Base-by-base conservation (phyloP, 2,329 filamentous ascomycete genomes). In the Monilinia polystroma region DNA sequence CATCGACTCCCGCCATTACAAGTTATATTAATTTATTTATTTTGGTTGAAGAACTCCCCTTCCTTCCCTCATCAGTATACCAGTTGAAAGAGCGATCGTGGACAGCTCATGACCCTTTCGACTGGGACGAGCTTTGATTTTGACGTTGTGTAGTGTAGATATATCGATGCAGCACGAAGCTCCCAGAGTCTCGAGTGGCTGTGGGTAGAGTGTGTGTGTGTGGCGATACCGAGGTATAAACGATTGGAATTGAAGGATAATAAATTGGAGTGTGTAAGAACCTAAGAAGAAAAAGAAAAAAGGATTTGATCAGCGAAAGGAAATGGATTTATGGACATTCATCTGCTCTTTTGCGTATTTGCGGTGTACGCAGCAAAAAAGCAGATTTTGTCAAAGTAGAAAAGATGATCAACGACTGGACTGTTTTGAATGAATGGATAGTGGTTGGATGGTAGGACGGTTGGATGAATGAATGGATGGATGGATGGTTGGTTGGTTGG, bases 41-140 rank as follows among this genome's bases (percentile, higher is more conserved):
- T 49, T 49, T 43, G 12, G 63, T 67, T 56, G 59, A 55, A 43
- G 55, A 67, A 69, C 51, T 63, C 56, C 63, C 69, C 70, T 71
- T 74, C 70, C 71, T 68, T 71, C 72, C 74, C 72, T 68, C 73
- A 70, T 74, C 74, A 75, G 67, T 70, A 67, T 69, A 70, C 70
- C 72, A 66, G 57, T 65, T 70, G 66, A 65, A 47, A 59, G 63
- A 62, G 68, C 65, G 63, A 64, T 73, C 67, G 72, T 71, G 41
- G 66, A 73, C 66, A 68, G 64, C 56, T 66, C 64, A 66, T 66
- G 56, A 66, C 64, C 64, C 64, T 54, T 66, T 62, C 56, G 47
- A 62, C 49, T 54, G 49, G 56, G 64, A 43, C 56, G 26, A 47
- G 64, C 53, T 54, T 43, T 43, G 14, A 5, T 64, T 58, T 29